Evolutionary conservation across 495 filamentous ascomycete genomes (phyloP).

Genomic region (Podospora tetraspora): DNA sequence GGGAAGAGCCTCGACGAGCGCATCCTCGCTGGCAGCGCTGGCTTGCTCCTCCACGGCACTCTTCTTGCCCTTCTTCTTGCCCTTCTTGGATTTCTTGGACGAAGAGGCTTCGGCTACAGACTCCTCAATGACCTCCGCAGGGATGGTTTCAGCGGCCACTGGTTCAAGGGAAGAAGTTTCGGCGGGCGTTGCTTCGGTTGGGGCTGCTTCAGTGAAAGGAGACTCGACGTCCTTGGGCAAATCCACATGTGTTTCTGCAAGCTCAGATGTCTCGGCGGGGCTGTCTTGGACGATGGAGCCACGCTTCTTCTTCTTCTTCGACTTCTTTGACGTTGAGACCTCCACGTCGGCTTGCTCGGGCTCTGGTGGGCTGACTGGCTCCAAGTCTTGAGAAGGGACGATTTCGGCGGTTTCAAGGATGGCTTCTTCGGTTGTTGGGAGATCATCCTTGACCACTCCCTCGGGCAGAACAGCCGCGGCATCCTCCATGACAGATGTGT

Average conservation of each 20-base stretch:
- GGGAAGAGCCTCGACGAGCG: not conserved
- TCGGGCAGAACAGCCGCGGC: not conserved
- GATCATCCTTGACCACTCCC: not conserved
- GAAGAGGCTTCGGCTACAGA: slow-evolving; percentile 6
- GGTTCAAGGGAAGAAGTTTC: not conserved
- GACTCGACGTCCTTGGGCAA: not conserved
- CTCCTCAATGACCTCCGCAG: slow-evolving; percentile 4
- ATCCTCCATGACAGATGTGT: not conserved
- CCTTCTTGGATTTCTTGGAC: slow-evolving; percentile 25
- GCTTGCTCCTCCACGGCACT: slow-evolving; percentile 4
- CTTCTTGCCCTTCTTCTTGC: slow-evolving; percentile 23
- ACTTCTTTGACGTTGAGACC: slow-evolving; percentile 18
- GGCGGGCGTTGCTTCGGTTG: not conserved
- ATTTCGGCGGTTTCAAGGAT: not conserved
- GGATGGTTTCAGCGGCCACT: not conserved
- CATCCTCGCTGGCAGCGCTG: not conserved
- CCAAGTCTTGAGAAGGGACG: not conserved
- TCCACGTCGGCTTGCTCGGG: not conserved
- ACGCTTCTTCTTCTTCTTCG: slow-evolving; percentile 28
- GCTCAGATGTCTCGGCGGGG: not conserved
- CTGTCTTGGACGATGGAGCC: slow-evolving; percentile 17
- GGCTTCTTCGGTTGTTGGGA: not conserved
- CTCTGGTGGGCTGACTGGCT: not conserved
- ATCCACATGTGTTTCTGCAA: slow-evolving; percentile 12
- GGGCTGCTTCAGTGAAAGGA: not conserved